Base-by-base conservation (phyloP, 208 protist species). In the Leishmania turanica region DNA sequence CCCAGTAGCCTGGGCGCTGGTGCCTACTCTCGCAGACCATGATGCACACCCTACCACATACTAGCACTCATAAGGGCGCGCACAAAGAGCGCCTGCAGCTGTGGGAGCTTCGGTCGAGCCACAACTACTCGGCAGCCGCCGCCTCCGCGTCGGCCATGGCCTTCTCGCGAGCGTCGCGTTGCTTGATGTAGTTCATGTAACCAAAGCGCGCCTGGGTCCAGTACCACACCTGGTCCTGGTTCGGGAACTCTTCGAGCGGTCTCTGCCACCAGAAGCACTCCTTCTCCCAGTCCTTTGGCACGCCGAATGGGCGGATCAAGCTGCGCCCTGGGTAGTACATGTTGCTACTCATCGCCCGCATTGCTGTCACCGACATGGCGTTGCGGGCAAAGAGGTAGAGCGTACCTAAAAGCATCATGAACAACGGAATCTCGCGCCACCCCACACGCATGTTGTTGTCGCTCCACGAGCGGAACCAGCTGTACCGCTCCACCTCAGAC, bases 211-310 rank as follows among this genome's bases (percentile, higher is more conserved):
- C 69, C 75, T 95, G 83, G 81, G 90, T 93, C 75, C 91, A 87
- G 87, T 91, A 95, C 91, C 92, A 97, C 24, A 97, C 88, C 75
- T 94, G 89, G 34, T 87, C 89, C 80, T 95, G 91, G 79, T 96
- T 96, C 19, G 94, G 94, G 77, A 97, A 96, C 66, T 97, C 91
- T 78, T 97, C 92, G 2, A 97, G 84, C n/a, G 94, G 94, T 15
- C 78, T 62, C 84, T 97, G 94, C 94, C 94, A 97, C 94, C 94
- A 97, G 84, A 93, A 96, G 76, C 70, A 79, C 62, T 84, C 94
- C 56, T 49, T 91, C 77, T 91, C 88, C 88, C 90, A 96, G 72
- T 97, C 89, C 78, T 90, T 87, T 24, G 94, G 94, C 56, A 91
- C 89, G 45, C 94, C 94, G 77, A 94, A 96, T 0, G 94, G 90